Conservation (phyloP, 108 stramenopile genomes). For the Pseudonitzschia delicatissima region DNA sequence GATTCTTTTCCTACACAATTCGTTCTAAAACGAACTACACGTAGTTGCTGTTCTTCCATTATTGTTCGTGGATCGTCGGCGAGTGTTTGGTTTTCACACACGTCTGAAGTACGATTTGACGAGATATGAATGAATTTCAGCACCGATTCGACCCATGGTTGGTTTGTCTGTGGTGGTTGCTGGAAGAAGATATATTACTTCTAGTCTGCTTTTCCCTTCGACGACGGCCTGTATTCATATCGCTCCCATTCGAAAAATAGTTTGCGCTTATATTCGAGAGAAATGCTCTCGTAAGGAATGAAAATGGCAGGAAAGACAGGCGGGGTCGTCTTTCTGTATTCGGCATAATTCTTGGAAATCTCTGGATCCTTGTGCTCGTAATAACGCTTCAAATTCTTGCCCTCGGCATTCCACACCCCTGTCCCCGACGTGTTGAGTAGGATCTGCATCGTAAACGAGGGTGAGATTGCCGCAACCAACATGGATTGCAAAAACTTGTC, state of each 20-base stretch:
- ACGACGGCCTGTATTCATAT: constrained; percentile 44
- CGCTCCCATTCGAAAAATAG: constrained; percentile 62
- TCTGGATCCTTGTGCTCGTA: constrained; percentile 37
- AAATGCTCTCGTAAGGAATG: constrained; percentile 35
- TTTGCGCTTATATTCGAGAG: constrained; percentile 42
- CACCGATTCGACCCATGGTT: no score
- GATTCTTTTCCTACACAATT: no score
- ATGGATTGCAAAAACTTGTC: not conserved
- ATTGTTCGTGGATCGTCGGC: no score
- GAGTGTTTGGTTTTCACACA: no score
- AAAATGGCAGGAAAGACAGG: constrained; percentile 39
- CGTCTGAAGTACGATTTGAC: no score
- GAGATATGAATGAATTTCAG: no score
- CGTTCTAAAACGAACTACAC: no score
- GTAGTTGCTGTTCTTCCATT: no score
- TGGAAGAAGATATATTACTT: no score
- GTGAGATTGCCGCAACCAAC: constrained; percentile 43
- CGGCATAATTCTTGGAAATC: constrained; percentile 38
- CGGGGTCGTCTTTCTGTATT: constrained; percentile 53
- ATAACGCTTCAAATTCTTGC: constrained; percentile 59
- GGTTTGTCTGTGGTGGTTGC: no score
- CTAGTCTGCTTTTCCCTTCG: no score
- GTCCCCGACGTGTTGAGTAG: constrained; percentile 48
- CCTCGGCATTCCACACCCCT: constrained; percentile 66
- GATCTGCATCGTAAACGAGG: constrained; percentile 65